Evolutionary conservation across 129 eudicot genomes (phyloP).

Genomic region (Scalesia atractyloides): DNA sequence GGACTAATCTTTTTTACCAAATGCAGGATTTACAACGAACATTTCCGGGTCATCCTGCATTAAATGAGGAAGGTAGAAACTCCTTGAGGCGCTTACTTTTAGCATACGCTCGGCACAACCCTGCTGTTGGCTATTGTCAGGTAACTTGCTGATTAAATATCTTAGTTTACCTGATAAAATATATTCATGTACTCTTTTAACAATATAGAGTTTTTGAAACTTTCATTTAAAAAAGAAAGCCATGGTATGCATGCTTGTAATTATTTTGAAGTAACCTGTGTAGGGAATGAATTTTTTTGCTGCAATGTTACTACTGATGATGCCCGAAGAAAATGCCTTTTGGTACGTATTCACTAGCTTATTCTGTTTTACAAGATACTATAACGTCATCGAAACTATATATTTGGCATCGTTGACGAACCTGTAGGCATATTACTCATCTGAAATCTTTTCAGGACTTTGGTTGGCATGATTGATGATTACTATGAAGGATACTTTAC

Average conservation of each 20-base stretch:
- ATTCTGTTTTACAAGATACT: slow-evolving; percentile 4
- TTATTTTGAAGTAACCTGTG: slow-evolving; percentile 32
- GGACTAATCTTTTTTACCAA: slow-evolving; percentile 35
- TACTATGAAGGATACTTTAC: slow-evolving; percentile 88
- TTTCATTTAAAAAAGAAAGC: no score
- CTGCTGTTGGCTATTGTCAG: slow-evolving; percentile 98
- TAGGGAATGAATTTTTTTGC: slow-evolving; percentile 99
- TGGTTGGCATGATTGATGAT: slow-evolving; percentile 93
- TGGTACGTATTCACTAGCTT: slow-evolving; percentile 55
- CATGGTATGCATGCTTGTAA: no score
- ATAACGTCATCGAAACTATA: background rate
- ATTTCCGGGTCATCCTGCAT: slow-evolving; percentile 99
- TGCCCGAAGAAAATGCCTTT: slow-evolving; percentile 99
- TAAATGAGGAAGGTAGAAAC: slow-evolving; percentile 80
- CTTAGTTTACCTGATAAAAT: background rate
- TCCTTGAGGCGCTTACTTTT: slow-evolving; percentile 86
- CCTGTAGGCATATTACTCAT: slow-evolving; percentile 23
- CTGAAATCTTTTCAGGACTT: slow-evolving; percentile 64
- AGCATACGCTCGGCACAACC: slow-evolving; percentile 94
- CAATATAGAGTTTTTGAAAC: background rate
- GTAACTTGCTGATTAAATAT: slow-evolving; percentile 34
- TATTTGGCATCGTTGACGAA: background rate
- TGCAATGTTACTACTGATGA: slow-evolving; percentile 87
- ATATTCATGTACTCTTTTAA: background rate
- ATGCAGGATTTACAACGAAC: slow-evolving; percentile 91